Evolutionary conservation across 2,329 filamentous ascomycete genomes (phyloP).

Genomic region (Exophiala calicioides): DNA sequence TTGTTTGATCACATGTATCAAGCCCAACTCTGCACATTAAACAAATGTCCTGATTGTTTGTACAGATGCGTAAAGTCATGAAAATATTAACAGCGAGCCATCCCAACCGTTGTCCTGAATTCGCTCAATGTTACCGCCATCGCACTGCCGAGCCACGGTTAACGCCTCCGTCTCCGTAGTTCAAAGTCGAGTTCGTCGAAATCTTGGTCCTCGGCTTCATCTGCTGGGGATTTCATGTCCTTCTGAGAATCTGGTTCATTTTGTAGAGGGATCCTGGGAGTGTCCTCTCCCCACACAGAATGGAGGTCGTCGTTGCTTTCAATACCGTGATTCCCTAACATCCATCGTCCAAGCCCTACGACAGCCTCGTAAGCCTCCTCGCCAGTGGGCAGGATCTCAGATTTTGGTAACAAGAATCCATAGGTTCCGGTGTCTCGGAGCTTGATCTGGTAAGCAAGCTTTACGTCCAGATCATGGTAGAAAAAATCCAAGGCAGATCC

Average conservation of each 20-base stretch:
- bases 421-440: constrained; percentile 90
- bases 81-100: too few species aligned
- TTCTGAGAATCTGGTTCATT: neutral
- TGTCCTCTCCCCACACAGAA: constrained; percentile 22
- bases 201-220: constrained; percentile 1
- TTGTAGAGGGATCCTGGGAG: neutral
- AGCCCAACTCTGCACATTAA: too few species aligned
- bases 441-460: constrained; percentile 90
- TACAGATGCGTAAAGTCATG: too few species aligned
- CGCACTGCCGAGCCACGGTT: too few species aligned
- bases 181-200: constrained; percentile 4
- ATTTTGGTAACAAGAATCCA: constrained; percentile 83
- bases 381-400: constrained; percentile 85
- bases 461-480: constrained; percentile 79
- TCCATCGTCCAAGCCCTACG: constrained; percentile 78
- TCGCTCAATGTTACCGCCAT: too few species aligned
- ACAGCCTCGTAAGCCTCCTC: constrained; percentile 83
- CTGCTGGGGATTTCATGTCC: neutral
- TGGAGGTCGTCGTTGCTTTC: constrained; percentile 20
- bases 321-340: constrained; percentile 51
- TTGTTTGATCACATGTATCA: too few species aligned
- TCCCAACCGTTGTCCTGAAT: too few species aligned
- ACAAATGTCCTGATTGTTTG: too few species aligned
- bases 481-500: constrained; percentile 94
- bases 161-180: constrained; percentile 7